Base-by-base conservation (phyloP, 2,329 filamentous ascomycete species). In the Trichoderma atroviride region DNA sequence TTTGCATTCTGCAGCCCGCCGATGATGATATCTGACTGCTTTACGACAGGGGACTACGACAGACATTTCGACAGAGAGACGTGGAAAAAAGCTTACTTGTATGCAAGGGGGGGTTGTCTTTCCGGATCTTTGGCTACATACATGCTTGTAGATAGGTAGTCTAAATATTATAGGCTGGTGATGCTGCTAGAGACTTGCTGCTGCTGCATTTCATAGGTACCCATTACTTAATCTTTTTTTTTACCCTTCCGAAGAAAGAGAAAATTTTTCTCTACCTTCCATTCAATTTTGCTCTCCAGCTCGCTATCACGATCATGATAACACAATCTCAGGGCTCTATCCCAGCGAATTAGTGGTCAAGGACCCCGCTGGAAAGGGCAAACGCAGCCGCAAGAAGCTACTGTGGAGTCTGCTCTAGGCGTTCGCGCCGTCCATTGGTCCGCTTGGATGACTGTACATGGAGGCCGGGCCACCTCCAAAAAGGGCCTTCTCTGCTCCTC, bases 401-500 rank as follows among this genome's bases (percentile, higher is more conserved):
- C 31, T 52, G 68, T 66, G 68, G 68, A 7, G 55, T 47, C n/a
- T 13, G n/a, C 22, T 14, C 19, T 10, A 22, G 19, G 47, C 24
- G 19, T 60, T n/a, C 7, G 55, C 33, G 61, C 22, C 57, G 35
- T n/a, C 56, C 9, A 65, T 64, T 69, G 68, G 68, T 14, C 61
- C 56, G 50, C 27, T 43, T 47, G 56, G 27, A 31, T 27, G 35
- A 43, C 60, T 53, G 14, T 60, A 35, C 47, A 58, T 50, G 60
- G 43, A 29, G 61, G 27, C 66, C 52, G 31, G 31, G 47, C 68
- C 61, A 62, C 68, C 61, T 55, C 61, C 68, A 69, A 69, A 66
- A 66, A 65, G 61, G 55, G 61, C 61, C 29, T 27, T 61, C 56
- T 52, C 68, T 71, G 69, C 53, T 50, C 63, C 56, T 68, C 68